Base-by-base conservation (phyloP, 495 filamentous ascomycete species). In the Aspergillus nanangensis region DNA sequence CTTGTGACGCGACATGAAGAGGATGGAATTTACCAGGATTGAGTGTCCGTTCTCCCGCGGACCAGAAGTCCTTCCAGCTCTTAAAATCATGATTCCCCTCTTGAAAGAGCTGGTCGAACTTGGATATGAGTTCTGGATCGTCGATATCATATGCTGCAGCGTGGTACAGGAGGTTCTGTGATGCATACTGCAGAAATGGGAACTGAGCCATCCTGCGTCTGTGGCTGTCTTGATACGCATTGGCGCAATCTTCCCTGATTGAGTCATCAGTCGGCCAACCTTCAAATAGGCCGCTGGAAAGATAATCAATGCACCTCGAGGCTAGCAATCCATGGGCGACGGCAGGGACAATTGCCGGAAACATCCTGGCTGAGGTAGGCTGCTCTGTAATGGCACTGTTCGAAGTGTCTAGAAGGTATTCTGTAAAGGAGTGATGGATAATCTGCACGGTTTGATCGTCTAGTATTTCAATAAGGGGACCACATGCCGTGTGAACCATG, bases 371-470 rank as follows among this genome's bases (percentile, higher is more conserved):
- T 13, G 4, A 15, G 3, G 2, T 39, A 9, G 17, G 8, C 1
- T 8, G 3, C 23, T 5, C 14, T 19, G 44, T 21, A 14, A 14
- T 20, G 32, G 20, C 32, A 17, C 25, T 47, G 10, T 21, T 5
- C 11, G 18, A 17, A 1, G 13, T 5, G 25, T 47, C 25, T 1
- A 21, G 14, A n/a, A 78, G 58, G 56, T 67, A 78, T 48, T 78
- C 77, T 2, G 74, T 77, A 20, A 80, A 64, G 5, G 74, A 75
- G 53, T 79, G 77, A 42, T 80, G 77, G 11, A 80, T 63, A 3
- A 78, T 62, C n/a, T 48, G 62, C 8, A 79, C 55, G 0, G 67
- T 71, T 41, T 75, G 75, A 44, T 80, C 71, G 3, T 66, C 58
- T 1, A 67, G 56, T 15, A 78, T 61, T 39, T 79, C 74, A 3